Conservation (phyloP, 768 basidiomycete genomes). For the Podaxis sp. region DNA sequence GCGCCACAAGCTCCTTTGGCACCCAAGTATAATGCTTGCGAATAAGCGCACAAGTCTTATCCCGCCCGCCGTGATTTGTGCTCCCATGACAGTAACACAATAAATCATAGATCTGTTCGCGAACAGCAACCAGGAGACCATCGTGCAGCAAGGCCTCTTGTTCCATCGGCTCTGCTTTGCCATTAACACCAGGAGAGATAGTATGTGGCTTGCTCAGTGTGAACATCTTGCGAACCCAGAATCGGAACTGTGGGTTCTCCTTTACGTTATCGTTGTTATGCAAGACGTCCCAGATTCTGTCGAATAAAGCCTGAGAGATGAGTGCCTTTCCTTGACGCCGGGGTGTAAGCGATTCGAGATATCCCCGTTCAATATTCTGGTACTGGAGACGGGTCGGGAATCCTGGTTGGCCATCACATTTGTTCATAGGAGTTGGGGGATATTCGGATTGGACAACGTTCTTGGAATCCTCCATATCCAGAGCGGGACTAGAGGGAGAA, state of each 20-base stretch:
- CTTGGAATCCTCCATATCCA: slow-evolving; percentile 12
- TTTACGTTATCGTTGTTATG: slow-evolving; percentile 45
- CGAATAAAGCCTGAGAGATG: slow-evolving; percentile 69
- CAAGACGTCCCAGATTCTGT: slow-evolving; percentile 70
- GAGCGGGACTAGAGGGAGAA: slow-evolving; percentile 21
- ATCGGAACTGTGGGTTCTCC: slow-evolving; percentile 70
- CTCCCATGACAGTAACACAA: slow-evolving; percentile 71
- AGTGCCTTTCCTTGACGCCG: slow-evolving; percentile 65
- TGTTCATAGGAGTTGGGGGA: not conserved
- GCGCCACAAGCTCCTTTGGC: slow-evolving; percentile 79
- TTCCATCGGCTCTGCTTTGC: slow-evolving; percentile 17
- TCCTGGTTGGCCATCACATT: slow-evolving; percentile 33
- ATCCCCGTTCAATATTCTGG: slow-evolving; percentile 54
- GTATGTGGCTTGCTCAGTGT: slow-evolving; percentile 40
- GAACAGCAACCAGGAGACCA: slow-evolving; percentile 69
- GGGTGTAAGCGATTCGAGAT: slow-evolving; percentile 57
- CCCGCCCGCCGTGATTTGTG: slow-evolving; percentile 71
- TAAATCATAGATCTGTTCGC: slow-evolving; percentile 77
- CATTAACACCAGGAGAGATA: slow-evolving; percentile 23
- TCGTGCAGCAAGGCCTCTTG: slow-evolving; percentile 66
- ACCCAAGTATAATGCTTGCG: slow-evolving; percentile 78
- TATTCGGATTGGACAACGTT: slow-evolving; percentile 13
- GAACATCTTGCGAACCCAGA: slow-evolving; percentile 87
- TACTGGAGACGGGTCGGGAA: slow-evolving; percentile 66
- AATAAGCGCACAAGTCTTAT: slow-evolving; percentile 71